Conservation (phyloP, 768 basidiomycete species). For the Rhodotorula sphaerocarpa region DNA sequence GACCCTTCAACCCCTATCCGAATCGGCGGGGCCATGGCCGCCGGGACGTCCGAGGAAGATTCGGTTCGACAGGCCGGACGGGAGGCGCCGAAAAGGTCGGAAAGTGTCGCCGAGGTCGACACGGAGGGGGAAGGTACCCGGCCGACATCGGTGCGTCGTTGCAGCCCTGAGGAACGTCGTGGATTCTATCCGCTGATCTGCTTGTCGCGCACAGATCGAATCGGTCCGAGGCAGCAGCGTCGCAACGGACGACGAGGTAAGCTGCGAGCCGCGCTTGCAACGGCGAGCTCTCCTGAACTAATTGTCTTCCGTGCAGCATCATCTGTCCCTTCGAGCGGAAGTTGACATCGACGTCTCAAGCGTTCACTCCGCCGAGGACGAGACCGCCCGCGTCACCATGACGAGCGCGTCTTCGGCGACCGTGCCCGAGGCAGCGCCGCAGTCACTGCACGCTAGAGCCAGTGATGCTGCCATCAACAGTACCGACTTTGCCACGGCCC, state of each 20-base stretch:
- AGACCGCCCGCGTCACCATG: too few relatives aligned
- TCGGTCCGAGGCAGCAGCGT: neutral
- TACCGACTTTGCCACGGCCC: too few relatives aligned
- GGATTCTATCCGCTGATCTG: too few relatives aligned
- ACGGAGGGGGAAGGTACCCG: neutral
- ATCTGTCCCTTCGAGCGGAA: neutral
- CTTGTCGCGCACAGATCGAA: neutral
- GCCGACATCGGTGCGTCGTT: neutral
- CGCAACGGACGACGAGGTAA: neutral
- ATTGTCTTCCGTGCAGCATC: too few relatives aligned
- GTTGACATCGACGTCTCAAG: neutral
- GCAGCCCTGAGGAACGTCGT: too few relatives aligned
- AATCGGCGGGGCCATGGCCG: constrained; percentile 5
- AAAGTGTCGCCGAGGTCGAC: neutral
- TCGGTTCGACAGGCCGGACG: neutral
- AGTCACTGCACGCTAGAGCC: too few relatives aligned
- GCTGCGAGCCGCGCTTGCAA: neutral
- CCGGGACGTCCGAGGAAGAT: neutral
- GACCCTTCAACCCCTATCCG: constrained; percentile 7
- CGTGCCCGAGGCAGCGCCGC: too few relatives aligned
- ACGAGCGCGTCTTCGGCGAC: too few relatives aligned
- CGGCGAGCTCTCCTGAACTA: too few relatives aligned
- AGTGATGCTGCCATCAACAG: too few relatives aligned
- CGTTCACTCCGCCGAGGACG: too few relatives aligned
- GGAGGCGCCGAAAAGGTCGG: neutral